phyloP scores from a whole-genome alignment of 2,329 filamentous ascomycete species.

The Fusarium haematococcum region DNA sequence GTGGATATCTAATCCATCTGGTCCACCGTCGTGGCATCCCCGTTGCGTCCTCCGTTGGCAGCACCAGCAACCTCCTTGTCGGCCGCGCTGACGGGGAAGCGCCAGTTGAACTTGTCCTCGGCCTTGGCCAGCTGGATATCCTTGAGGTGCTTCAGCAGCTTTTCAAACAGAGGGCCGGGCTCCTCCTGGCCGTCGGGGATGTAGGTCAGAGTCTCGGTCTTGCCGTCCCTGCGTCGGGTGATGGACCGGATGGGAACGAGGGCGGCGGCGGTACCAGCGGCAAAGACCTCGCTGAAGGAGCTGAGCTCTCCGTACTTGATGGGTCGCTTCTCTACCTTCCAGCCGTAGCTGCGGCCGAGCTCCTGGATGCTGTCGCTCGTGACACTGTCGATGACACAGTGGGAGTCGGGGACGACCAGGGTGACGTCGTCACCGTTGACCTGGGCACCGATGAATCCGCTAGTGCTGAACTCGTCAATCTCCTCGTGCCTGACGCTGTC shows the following conservation, averaged over 20 bases:
- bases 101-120: slow-evolving; percentile 83
- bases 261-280: slow-evolving; percentile 90
- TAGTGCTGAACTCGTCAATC: slow-evolving; percentile 96
- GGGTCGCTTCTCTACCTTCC: slow-evolving; percentile 81
- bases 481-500: slow-evolving; percentile 87
- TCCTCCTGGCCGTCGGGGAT: slow-evolving; percentile 70
- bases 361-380: slow-evolving; percentile 83
- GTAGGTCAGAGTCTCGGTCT: slow-evolving; percentile 65
- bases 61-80: slow-evolving; percentile 57
- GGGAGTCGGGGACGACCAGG: slow-evolving; percentile 87
- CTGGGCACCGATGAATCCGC: slow-evolving; percentile 87
- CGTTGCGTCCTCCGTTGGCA: slow-evolving; percentile 25
- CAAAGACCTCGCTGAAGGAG: slow-evolving; percentile 79
- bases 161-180: slow-evolving; percentile 78
- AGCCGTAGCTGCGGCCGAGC: slow-evolving; percentile 83
- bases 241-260: slow-evolving; percentile 94
- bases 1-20: slow-evolving; percentile 46
- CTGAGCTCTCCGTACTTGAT: slow-evolving; percentile 72
- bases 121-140: slow-evolving; percentile 87
- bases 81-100: slow-evolving; percentile 58
- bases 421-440: slow-evolving; percentile 71
- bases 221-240: slow-evolving; percentile 68
- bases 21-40: slow-evolving; percentile 46
- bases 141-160: slow-evolving; percentile 81
- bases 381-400: slow-evolving; percentile 87